Evolutionary conservation across 2,329 filamentous ascomycete species (phyloP).

Genomic region (Fusarium cicatricum): DNA sequence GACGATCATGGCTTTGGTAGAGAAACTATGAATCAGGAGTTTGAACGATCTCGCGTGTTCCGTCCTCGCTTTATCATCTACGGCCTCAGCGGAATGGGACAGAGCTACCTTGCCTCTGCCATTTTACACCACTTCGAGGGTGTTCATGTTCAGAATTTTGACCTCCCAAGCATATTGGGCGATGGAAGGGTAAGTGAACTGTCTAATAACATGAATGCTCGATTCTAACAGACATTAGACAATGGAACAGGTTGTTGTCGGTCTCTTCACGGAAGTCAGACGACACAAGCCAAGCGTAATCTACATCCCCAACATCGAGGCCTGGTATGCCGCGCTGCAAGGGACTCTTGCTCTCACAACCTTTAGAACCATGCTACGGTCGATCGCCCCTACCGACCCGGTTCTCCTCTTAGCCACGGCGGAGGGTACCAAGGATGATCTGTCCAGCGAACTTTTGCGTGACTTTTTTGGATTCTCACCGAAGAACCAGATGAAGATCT

Average conservation of each 20-base stretch:
- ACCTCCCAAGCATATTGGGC: conserved; percentile 84
- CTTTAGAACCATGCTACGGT: conserved; percentile 82
- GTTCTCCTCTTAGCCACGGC: conserved; percentile 88
- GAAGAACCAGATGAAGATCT: conserved; percentile 77
- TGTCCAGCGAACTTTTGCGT: conserved; percentile 70
- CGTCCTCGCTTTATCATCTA: conserved; percentile 85
- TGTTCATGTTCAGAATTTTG: conserved; percentile 93
- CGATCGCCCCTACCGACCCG: conserved; percentile 88
- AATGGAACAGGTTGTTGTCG: conserved; percentile 87
- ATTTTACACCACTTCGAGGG: conserved; percentile 92
- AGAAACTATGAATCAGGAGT: conserved; percentile 78
- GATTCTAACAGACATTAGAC: conserved; percentile 55
- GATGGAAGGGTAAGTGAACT: conserved; percentile 73
- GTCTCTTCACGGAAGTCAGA: conserved; percentile 90
- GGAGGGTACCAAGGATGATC: conserved; percentile 70
- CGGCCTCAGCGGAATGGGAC: conserved; percentile 90
- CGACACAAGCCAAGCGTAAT: conserved; percentile 96
- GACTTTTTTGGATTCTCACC: conserved; percentile 88
- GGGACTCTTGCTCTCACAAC: conserved; percentile 77
- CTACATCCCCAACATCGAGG: conserved; percentile 88
- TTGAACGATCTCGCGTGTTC: conserved; percentile 88
- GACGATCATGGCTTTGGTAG: conserved; percentile 84
- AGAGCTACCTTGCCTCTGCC: conserved; percentile 86
- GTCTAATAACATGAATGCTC: neutral
- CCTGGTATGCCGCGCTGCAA: conserved; percentile 77